Percentiles rank a stretch among this genome's conserved stretches.
Evolutionary conservation across 1,284 basidiomycete genomes (phyloP).

Genomic region (Rhodotorula sp.): DNA sequence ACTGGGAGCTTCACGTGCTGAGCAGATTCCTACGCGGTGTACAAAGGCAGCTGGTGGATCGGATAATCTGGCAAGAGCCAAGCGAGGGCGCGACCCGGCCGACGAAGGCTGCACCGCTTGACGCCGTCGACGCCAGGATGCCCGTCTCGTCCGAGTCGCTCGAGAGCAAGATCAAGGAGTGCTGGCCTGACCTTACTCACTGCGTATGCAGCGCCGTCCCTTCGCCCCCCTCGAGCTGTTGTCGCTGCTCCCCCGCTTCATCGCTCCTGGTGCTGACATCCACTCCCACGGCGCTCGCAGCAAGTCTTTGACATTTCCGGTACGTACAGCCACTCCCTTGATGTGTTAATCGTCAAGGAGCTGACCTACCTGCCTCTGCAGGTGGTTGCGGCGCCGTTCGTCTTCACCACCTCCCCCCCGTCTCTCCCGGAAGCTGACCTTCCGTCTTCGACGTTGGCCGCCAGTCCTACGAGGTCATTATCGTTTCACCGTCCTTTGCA

Average conservation of each 20-base stretch:
- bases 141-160: constrained; percentile 30
- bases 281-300: constrained; percentile 5
- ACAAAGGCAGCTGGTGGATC: too few relatives aligned
- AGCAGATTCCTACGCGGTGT: too few relatives aligned
- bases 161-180: constrained; percentile 23
- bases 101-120: not conserved
- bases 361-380: not conserved
- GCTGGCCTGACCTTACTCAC: constrained; percentile 33
- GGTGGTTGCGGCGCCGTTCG: constrained; percentile 41
- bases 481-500: constrained; percentile 45
- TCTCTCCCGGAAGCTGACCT: not conserved
- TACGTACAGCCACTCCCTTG: not conserved
- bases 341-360: accelerated
- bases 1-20: too few relatives aligned
- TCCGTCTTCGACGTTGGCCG: not conserved
- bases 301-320: constrained; percentile 46
- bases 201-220: constrained; percentile 11
- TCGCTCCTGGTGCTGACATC: not conserved
- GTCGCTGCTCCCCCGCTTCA: not conserved
- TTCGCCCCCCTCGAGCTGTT: not conserved
- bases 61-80: too few relatives aligned
- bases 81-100: too few relatives aligned
- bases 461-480: constrained; percentile 47
- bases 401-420: not conserved
- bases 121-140: constrained; percentile 4